Base-by-base conservation (phyloP, 306 rosid species). In the Citrullus colocynthis region DNA sequence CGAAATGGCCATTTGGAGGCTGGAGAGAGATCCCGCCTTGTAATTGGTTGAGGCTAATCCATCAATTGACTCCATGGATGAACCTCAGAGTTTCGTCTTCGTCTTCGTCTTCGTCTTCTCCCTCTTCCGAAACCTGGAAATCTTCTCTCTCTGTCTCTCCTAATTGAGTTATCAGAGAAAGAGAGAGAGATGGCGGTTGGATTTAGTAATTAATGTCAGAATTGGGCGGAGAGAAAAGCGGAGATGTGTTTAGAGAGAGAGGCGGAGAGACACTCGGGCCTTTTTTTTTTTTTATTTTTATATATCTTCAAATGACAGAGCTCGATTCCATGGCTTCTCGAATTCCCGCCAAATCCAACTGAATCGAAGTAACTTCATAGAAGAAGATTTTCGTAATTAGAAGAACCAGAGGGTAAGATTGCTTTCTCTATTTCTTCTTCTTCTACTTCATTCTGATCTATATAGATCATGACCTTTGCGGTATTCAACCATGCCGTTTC, bases 401-500 rank as follows among this genome's bases (percentile, higher is more conserved):
- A 75, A 60, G 44, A 75, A 32, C 7, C 18, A 75, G 65, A 36
- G 9, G 4, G 66, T 28, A 18, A 76, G 39, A 14, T 45, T 49
- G n/a, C 24, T 13, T 54, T 44, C 49, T 44, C 5, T n/a, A 6
- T 2, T 9, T 63, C 21, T 32, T 63, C 70, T 16, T 60, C 80
- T 67, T 78, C 80, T 24, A 24, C 28, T 59, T 57, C 82, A 37
- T 52, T 62, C 8, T 57, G 14, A 32, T 9, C 9, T 49, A 52
- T 28, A 48, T 39, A 34, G 62, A 76, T 78, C 57, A 85, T 88
- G 83, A 67, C 13, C 60, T 4, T 60, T 13, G 20, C 34, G 20
- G 17, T 65, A 54, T 18, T 55, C 84, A 63, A 67, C 48, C 63
- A 90, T 92, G 98, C 59, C 85, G 42, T 58, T 76, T 78, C 88